phyloP scores from a whole-genome alignment of 116 monocot species.

The Papilionanthe hybrid region DNA sequence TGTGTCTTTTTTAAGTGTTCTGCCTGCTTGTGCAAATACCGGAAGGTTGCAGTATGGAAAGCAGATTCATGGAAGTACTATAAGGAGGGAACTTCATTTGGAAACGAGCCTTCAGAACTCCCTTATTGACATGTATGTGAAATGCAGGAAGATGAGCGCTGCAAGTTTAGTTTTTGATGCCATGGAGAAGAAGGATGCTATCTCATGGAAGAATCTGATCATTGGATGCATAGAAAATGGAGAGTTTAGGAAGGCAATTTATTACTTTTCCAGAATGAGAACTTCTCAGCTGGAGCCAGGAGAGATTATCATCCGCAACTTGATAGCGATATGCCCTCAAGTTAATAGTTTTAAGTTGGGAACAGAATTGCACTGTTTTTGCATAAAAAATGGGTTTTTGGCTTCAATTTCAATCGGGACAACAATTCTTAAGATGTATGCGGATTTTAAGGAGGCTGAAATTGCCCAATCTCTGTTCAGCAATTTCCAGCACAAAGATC shows the following conservation, averaged over 20 bases:
- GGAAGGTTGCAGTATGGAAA: constrained; percentile 22
- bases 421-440: constrained; percentile 41
- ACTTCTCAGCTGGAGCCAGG: constrained; percentile 18
- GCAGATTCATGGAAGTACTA: constrained; percentile 38
- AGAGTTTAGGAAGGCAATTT: constrained; percentile 10
- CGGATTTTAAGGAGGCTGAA: constrained; percentile 28
- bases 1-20: constrained; percentile 31
- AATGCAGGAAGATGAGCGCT: constrained; percentile 23
- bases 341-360: constrained; percentile 15
- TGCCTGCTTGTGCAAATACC: constrained; percentile 39
- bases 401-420: constrained; percentile 26
- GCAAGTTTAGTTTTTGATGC: constrained; percentile 26
- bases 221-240: constrained; percentile 25
- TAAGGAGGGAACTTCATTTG: constrained; percentile 18
- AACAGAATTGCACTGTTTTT: constrained; percentile 30
- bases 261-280: constrained; percentile 44
- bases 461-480: constrained; percentile 29
- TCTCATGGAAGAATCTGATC: constrained; percentile 54
- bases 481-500: constrained; percentile 29
- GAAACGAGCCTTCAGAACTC: constrained; percentile 40
- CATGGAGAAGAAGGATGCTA: constrained; percentile 28
- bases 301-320: constrained; percentile 23
- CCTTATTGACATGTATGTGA: constrained; percentile 41
- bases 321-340: constrained; percentile 22
- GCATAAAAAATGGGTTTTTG: constrained; percentile 23